Percentiles rank a stretch among this genome's conserved stretches.
Conservation (phyloP, 495 filamentous ascomycete species). For the Ramalina intermedia region DNA sequence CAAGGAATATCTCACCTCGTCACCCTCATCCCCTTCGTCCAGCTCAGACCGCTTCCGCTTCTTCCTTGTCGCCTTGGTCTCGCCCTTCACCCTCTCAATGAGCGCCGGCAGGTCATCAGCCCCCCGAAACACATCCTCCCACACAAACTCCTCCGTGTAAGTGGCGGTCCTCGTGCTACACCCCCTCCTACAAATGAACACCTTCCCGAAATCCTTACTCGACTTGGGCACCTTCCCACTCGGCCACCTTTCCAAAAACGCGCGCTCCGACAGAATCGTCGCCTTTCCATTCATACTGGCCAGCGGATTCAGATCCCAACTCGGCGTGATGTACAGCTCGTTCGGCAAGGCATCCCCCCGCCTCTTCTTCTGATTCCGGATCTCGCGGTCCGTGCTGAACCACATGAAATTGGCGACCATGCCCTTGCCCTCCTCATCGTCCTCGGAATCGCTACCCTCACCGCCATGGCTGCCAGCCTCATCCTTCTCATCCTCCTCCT, state of each 20-base stretch:
- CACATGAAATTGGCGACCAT: constrained; percentile 65
- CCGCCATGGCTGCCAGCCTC: too few species aligned
- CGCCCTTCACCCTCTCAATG: constrained; percentile 46
- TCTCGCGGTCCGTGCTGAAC: constrained; percentile 86
- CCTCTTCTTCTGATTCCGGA: constrained; percentile 69
- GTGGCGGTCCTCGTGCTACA: constrained; percentile 76
- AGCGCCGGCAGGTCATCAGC: constrained; percentile 48
- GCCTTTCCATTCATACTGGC: constrained; percentile 83
- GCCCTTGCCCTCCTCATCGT: constrained; percentile 24
- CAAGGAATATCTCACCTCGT: constrained; percentile 10
- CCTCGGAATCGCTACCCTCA: constrained; percentile 11
- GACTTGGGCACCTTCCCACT: constrained; percentile 58
- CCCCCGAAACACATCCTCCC: constrained; percentile 70
- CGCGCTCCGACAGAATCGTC: constrained; percentile 53
- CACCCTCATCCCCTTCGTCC: constrained; percentile 31
- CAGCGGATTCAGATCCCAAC: constrained; percentile 75
- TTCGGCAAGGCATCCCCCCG: constrained; percentile 70
- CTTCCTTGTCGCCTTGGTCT: constrained; percentile 59
- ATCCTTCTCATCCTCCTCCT: constrained; percentile 42
- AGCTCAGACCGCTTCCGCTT: constrained; percentile 35
- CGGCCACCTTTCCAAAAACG: constrained; percentile 56
- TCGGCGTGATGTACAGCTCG: constrained; percentile 80
- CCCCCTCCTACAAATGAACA: constrained; percentile 79
- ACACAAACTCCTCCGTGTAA: constrained; percentile 85
- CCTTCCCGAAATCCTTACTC: constrained; percentile 68